Evolutionary conservation across 768 basidiomycete species (phyloP).

Genomic region (Strobilomyces confusus): DNA sequence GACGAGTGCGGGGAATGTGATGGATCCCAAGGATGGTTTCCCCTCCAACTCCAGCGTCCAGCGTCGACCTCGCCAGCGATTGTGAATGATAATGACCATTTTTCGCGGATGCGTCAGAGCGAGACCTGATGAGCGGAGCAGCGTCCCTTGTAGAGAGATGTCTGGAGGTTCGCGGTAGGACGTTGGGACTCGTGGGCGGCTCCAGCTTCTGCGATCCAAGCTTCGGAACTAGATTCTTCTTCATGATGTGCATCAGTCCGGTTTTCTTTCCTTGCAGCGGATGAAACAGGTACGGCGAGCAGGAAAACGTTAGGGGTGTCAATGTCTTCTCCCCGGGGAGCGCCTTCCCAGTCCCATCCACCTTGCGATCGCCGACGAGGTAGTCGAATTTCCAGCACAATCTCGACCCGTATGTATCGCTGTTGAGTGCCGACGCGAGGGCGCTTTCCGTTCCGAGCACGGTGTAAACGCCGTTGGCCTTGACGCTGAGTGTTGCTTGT

Average conservation of each 20-base stretch:
- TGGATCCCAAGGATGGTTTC: slow-evolving; percentile 1
- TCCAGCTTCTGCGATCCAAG: slow-evolving; percentile 59
- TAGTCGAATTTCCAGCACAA: slow-evolving; percentile 81
- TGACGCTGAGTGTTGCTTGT: slow-evolving; percentile 67
- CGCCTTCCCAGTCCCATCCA: slow-evolving; percentile 41
- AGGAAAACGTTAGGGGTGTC: slow-evolving; percentile 71
- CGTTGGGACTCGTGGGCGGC: slow-evolving; percentile 31
- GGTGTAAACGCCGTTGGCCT: slow-evolving; percentile 69
- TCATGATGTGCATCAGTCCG: slow-evolving; percentile 65
- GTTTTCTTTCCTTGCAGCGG: slow-evolving; percentile 63
- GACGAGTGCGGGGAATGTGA: slow-evolving; percentile 22
- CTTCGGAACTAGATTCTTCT: slow-evolving; percentile 66
- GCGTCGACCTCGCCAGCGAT: slow-evolving; percentile 10
- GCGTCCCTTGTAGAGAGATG: slow-evolving; percentile 1
- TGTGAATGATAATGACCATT: slow-evolving; percentile 5
- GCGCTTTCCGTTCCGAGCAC: slow-evolving; percentile 62
- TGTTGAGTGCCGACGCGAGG: slow-evolving; percentile 12
- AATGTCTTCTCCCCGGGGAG: slow-evolving; percentile 66
- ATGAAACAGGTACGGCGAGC: slow-evolving; percentile 60
- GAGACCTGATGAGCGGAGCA: slow-evolving; percentile 19
- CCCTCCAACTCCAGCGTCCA: background rate
- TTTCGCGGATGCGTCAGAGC: slow-evolving; percentile 21
- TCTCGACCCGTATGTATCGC: slow-evolving; percentile 28
- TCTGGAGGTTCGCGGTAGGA: slow-evolving; percentile 1
- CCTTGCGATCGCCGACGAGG: slow-evolving; percentile 57